Conservation (phyloP, 768 basidiomycete genomes). For the Russula sp. region DNA sequence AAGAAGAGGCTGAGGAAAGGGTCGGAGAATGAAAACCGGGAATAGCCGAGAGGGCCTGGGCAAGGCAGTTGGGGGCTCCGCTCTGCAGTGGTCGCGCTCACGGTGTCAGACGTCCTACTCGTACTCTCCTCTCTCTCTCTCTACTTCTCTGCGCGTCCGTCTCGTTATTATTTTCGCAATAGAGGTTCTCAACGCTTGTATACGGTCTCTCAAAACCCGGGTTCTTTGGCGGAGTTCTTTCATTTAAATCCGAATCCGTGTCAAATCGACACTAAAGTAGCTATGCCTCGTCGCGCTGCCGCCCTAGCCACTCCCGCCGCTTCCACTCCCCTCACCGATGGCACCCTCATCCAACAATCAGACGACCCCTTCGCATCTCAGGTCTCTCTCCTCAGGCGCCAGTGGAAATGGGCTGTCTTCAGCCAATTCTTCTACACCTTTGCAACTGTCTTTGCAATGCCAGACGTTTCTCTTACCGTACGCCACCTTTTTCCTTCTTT, state of each 20-base stretch:
- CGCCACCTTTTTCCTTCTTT: slow-evolving; percentile 32
- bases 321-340: slow-evolving; percentile 28
- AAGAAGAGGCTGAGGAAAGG: slow-evolving; percentile 45
- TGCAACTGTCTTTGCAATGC: slow-evolving; percentile 63
- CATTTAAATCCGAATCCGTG: slow-evolving; percentile 36
- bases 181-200: background rate
- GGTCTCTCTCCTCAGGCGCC: slow-evolving; percentile 58
- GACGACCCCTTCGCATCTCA: slow-evolving; percentile 36
- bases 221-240: slow-evolving; percentile 11
- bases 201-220: background rate
- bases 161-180: slow-evolving; percentile 11
- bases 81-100: slow-evolving; percentile 4
- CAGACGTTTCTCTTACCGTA: slow-evolving; percentile 67
- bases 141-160: background rate
- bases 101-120: slow-evolving; percentile 14
- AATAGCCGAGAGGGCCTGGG: slow-evolving; percentile 13
- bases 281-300: slow-evolving; percentile 40
- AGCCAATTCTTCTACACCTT: slow-evolving; percentile 90
- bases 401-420: slow-evolving; percentile 94
- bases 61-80: background rate
- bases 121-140: slow-evolving; percentile 4
- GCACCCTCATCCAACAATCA: slow-evolving; percentile 9
- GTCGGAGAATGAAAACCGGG: slow-evolving; percentile 26
- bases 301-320: slow-evolving; percentile 29
- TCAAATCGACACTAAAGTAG: slow-evolving; percentile 34